Percentiles rank a stretch among this genome's conserved stretches.
Conservation (phyloP, 371 early-diverging fungal genomes). For the Apophysomyces sp. region DNA sequence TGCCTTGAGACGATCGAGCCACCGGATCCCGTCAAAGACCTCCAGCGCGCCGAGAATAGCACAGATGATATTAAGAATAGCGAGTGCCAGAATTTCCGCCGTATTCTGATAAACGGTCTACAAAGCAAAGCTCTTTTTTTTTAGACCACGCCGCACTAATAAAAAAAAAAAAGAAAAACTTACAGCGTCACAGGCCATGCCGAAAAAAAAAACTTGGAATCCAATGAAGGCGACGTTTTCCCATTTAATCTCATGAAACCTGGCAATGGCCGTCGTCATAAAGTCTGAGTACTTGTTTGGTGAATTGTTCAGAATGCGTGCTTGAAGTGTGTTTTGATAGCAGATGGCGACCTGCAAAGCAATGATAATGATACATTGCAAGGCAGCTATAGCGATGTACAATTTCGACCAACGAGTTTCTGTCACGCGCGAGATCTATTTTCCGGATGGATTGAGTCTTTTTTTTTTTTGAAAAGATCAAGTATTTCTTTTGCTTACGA, state of each 20-base stretch:
- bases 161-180: constrained; percentile 14
- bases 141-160: too few species aligned
- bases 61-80: constrained; percentile 29
- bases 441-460: neutral
- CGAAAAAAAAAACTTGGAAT: constrained; percentile 40
- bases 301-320: constrained; percentile 4
- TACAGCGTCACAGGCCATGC: constrained; percentile 51
- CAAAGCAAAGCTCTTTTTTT: neutral
- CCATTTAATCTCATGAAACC: constrained; percentile 42
- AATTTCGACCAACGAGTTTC: constrained; percentile 43
- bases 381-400: constrained; percentile 24
- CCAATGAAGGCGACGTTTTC: constrained; percentile 43
- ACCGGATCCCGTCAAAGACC: constrained; percentile 30
- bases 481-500: constrained; percentile 18
- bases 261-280: constrained; percentile 17
- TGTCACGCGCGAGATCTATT: constrained; percentile 34
- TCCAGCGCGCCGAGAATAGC: constrained; percentile 36
- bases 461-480: neutral
- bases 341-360: constrained; percentile 27
- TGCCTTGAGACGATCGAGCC: constrained; percentile 17
- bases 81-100: constrained; percentile 26
- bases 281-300: constrained; percentile 1
- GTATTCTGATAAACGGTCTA: constrained; percentile 17
- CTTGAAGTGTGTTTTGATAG: constrained; percentile 30
- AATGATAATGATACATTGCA: constrained; percentile 34